These are phyloP conservation scores for Kandelia obovata DNA, from an alignment of 345 rosid genomes.

Conservation along the genomic window DNA sequence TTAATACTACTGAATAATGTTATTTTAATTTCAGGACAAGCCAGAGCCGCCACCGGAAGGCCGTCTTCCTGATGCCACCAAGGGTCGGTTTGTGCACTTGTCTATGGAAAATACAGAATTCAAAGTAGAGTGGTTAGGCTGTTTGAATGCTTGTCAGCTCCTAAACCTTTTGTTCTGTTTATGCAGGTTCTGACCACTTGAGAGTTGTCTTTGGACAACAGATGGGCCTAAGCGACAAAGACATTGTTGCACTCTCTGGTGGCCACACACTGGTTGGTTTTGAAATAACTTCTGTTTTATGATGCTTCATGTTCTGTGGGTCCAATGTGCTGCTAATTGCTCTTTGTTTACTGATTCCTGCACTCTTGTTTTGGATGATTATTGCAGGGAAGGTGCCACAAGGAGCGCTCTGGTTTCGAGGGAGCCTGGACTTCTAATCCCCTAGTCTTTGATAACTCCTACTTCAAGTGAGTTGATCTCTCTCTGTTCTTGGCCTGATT, in stretches of 20 bases:
- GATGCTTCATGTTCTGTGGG: too few relatives aligned
- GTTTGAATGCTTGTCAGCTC: not conserved
- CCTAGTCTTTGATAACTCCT: conserved; percentile 83
- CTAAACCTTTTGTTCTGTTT: not conserved
- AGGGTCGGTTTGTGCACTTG: conserved; percentile 41
- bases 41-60: conserved; percentile 91
- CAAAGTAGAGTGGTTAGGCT: not conserved
- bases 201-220: conserved; percentile 58
- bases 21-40: conserved; percentile 59
- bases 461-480: conserved; percentile 58
- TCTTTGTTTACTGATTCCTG: not conserved
- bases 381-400: conserved; percentile 84
- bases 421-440: conserved; percentile 96
- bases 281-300: too few relatives aligned
- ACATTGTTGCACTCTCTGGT: conserved; percentile 90
- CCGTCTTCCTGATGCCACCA: conserved; percentile 92
- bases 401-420: conserved; percentile 96
- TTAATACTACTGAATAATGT: not conserved
- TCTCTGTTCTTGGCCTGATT: not conserved
- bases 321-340: too few relatives aligned
- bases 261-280: conserved; percentile 85
- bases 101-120: not conserved
- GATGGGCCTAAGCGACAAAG: conserved; percentile 90
- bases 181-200: conserved; percentile 72
- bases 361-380: not conserved